Conservation (phyloP, 2,329 filamentous ascomycete genomes). For the Malbranchea cinnamomea region DNA sequence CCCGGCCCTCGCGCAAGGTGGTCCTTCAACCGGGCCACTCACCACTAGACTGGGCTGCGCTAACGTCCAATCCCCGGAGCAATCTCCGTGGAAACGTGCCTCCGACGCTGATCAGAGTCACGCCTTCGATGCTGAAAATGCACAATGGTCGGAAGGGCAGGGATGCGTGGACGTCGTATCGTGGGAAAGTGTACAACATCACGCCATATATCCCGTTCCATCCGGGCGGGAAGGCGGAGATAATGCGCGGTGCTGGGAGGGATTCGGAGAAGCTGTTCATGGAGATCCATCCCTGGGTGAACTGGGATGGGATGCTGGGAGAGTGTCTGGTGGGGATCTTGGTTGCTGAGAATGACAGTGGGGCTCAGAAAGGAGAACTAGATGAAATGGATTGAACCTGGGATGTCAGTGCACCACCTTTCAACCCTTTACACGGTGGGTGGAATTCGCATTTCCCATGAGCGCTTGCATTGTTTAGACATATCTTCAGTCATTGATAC, state of each 20-base stretch:
- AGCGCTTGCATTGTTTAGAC: too few species aligned
- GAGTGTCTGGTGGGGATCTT: conserved; percentile 48
- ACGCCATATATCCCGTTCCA: conserved; percentile 81
- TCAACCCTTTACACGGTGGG: too few species aligned
- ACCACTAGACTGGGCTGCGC: conserved; percentile 86
- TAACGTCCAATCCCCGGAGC: conserved; percentile 45
- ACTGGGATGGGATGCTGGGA: conserved; percentile 51
- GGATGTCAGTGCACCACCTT: too few species aligned
- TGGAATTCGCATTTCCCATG: too few species aligned
- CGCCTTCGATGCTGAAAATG: conserved; percentile 61
- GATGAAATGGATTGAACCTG: conserved; percentile 50
- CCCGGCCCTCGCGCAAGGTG: conserved; percentile 44
- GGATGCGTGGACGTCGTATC: conserved; percentile 81
- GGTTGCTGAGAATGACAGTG: conserved; percentile 38
- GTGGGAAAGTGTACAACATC: conserved; percentile 88
- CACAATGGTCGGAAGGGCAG: conserved; percentile 71
- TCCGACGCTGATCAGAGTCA: conserved; percentile 52
- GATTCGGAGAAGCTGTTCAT: conserved; percentile 50
- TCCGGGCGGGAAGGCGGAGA: conserved; percentile 56
- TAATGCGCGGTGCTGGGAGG: conserved; percentile 48
- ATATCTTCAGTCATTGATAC: too few species aligned
- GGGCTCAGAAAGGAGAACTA: conserved; percentile 18
- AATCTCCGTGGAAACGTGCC: conserved; percentile 50
- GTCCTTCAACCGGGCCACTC: conserved; percentile 80
- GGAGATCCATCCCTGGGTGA: conserved; percentile 53